Evolutionary conservation across 2,329 filamentous ascomycete species (phyloP).

Genomic region (Chlorencoelia australis): DNA sequence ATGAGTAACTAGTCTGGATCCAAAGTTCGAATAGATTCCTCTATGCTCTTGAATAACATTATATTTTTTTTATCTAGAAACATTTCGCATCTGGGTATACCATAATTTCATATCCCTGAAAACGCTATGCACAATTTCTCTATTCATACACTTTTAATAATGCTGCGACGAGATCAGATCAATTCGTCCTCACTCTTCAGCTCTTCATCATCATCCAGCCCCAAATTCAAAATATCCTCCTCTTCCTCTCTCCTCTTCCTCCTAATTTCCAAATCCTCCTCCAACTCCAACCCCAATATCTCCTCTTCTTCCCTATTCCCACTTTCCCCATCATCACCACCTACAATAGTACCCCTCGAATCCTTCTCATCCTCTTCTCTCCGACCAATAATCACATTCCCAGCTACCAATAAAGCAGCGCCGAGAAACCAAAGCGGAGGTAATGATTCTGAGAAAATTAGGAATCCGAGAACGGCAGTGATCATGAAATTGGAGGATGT

Average conservation of each 20-base stretch:
- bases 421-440: slow-evolving; percentile 70
- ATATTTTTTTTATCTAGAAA: too few species aligned
- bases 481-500: slow-evolving; percentile 74
- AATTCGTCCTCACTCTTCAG: slow-evolving; percentile 4
- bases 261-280: slow-evolving; percentile 9
- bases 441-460: slow-evolving; percentile 62
- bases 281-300: slow-evolving; percentile 12
- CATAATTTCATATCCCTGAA: too few species aligned
- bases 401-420: slow-evolving; percentile 60
- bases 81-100: too few species aligned
- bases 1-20: too few species aligned
- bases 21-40: too few species aligned
- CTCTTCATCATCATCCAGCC: slow-evolving; percentile 11
- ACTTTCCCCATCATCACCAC: slow-evolving; percentile 9
- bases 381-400: slow-evolving; percentile 68
- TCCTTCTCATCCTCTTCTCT: slow-evolving; percentile 44
- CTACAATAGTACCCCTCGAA: slow-evolving; percentile 5
- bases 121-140: too few species aligned
- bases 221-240: slow-evolving; percentile 21
- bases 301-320: slow-evolving; percentile 7
- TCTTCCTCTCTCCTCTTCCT: slow-evolving; percentile 10
- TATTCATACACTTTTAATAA: too few species aligned
- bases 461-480: slow-evolving; percentile 59
- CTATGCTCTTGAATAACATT: too few species aligned
- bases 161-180: too few species aligned